Percentiles rank a stretch among this genome's conserved stretches.
phyloP scores from a whole-genome alignment of 164 flowering plant genomes.

The Kalanchoe fedtschenkoi region DNA sequence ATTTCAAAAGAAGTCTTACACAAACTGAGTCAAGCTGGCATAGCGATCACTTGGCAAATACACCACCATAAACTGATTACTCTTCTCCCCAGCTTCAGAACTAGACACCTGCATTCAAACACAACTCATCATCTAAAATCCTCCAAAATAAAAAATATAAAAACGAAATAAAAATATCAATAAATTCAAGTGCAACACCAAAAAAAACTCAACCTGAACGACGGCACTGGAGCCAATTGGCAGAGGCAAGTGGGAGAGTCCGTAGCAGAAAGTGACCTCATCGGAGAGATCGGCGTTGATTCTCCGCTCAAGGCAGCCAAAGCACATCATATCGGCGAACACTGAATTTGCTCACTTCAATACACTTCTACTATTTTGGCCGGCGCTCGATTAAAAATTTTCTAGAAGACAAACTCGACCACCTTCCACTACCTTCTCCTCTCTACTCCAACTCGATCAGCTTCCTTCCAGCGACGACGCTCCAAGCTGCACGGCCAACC shows the following conservation, averaged over 20 bases:
- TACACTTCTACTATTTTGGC: neutral
- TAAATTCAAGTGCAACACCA: neutral
- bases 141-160: neutral
- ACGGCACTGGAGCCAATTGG: conserved; percentile 65
- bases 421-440: neutral
- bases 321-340: neutral
- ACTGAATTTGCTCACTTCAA: neutral
- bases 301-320: neutral
- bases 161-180: neutral
- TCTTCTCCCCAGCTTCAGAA: conserved; percentile 28
- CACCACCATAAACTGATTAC: conserved; percentile 37
- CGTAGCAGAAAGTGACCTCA: conserved; percentile 42
- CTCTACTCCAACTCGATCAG: too few relatives aligned
- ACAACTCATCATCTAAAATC: neutral
- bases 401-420: neutral
- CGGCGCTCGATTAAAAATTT: neutral
- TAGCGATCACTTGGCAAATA: conserved; percentile 24
- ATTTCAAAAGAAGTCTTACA: conserved; percentile 33
- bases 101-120: conserved; percentile 21
- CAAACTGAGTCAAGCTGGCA: conserved; percentile 42
- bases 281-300: conserved; percentile 46
- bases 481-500: neutral
- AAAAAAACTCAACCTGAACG: conserved; percentile 55
- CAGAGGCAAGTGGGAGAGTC: conserved; percentile 55
- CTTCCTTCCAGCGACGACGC: too few relatives aligned